Evolutionary conservation across 2,329 filamentous ascomycete species (phyloP).

Genomic region (Claviceps spartinae): DNA sequence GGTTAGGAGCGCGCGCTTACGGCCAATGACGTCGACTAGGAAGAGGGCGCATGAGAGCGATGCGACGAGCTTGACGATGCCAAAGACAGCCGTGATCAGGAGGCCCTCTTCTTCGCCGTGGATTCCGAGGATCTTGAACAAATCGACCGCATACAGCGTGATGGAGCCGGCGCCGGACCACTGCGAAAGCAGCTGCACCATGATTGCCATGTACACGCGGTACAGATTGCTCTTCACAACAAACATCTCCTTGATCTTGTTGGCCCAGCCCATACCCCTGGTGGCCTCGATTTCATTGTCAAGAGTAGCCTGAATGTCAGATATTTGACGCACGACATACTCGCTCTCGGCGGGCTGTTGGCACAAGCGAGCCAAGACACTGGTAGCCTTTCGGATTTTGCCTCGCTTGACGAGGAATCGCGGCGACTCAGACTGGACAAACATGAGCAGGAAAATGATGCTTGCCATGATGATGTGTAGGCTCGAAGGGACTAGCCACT

Average conservation of each 20-base stretch:
- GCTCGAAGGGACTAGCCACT: constrained; percentile 56
- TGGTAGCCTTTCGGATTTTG: constrained; percentile 42
- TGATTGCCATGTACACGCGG: constrained; percentile 53
- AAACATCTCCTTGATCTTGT: constrained; percentile 56
- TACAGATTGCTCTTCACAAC: constrained; percentile 56
- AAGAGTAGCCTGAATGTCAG: constrained; percentile 49
- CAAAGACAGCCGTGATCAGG: constrained; percentile 62
- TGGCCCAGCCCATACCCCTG: constrained; percentile 48
- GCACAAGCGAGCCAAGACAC: constrained; percentile 43
- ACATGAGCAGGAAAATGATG: constrained; percentile 56
- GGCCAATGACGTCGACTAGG: constrained; percentile 66
- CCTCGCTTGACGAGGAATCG: constrained; percentile 56
- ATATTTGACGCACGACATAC: constrained; percentile 48
- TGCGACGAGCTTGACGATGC: constrained; percentile 57
- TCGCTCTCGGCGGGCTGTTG: constrained; percentile 44
- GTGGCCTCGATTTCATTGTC: constrained; percentile 61
- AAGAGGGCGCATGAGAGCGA: constrained; percentile 60
- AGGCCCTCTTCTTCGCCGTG: constrained; percentile 54
- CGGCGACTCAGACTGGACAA: constrained; percentile 56
- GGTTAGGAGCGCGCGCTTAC: constrained; percentile 50
- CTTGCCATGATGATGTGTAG: constrained; percentile 67
- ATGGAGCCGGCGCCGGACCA: constrained; percentile 63
- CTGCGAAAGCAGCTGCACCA: constrained; percentile 59
- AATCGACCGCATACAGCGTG: constrained; percentile 61
- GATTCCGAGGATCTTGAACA: constrained; percentile 60